A percentile compares a stretch with the other conserved stretches of the same genome.
Conservation (phyloP, 2,329 filamentous ascomycete species). For the Aureobasidium sp. region DNA sequence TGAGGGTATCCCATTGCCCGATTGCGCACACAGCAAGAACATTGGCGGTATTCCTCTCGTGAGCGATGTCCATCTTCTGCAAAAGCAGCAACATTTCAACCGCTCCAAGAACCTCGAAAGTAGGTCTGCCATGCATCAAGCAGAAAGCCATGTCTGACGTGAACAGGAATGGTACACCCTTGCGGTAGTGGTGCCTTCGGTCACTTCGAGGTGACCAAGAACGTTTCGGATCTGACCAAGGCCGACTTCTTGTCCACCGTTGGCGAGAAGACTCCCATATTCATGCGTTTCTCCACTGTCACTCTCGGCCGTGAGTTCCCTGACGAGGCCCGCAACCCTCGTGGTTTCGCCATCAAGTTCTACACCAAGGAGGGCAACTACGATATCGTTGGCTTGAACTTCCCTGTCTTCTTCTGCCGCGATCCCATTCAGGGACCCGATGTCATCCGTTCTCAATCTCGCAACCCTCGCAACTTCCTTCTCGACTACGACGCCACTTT, state of each 20-base stretch:
- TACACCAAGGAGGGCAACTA: slow-evolving; percentile 56
- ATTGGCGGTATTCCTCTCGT: slow-evolving; percentile 57
- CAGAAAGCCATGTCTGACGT: slow-evolving; percentile 20
- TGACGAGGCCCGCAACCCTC: slow-evolving; percentile 51
- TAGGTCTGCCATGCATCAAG: slow-evolving; percentile 20
- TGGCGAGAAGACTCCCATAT: slow-evolving; percentile 49
- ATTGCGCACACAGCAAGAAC: slow-evolving; percentile 58
- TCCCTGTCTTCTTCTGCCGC: slow-evolving; percentile 56
- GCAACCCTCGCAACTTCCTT: slow-evolving; percentile 55
- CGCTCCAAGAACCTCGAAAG: slow-evolving; percentile 59
- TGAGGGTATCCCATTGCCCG: slow-evolving; percentile 58
- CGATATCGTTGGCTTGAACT: slow-evolving; percentile 55
- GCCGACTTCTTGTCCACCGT: slow-evolving; percentile 45
- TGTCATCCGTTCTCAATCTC: slow-evolving; percentile 53
- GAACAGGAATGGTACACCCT: slow-evolving; percentile 44
- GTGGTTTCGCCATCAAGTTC: slow-evolving; percentile 57
- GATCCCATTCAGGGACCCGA: slow-evolving; percentile 54
- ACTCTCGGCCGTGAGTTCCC: slow-evolving; percentile 48
- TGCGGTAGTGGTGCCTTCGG: slow-evolving; percentile 51
- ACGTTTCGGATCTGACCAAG: slow-evolving; percentile 41
- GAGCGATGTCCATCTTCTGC: slow-evolving; percentile 58
- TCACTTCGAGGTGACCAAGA: slow-evolving; percentile 51
- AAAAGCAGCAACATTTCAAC: slow-evolving; percentile 64
- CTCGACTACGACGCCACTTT: slow-evolving; percentile 56
- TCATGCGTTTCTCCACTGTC: slow-evolving; percentile 52